Evolutionary conservation across 495 filamentous ascomycete genomes (phyloP).

Genomic region (Penicillium paradoxum): DNA sequence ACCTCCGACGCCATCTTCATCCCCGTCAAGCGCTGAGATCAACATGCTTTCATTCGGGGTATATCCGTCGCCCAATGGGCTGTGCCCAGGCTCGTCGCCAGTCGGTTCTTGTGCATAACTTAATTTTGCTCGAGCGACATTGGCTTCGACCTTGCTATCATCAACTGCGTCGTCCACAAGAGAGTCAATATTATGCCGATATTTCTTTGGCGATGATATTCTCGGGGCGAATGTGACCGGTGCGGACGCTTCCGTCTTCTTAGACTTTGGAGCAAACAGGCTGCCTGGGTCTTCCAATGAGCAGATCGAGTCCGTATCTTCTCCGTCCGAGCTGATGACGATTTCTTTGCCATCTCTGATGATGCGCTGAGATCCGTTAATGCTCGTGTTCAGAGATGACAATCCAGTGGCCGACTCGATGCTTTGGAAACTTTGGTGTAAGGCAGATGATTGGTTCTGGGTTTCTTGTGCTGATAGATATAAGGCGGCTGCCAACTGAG

Average conservation of each 20-base stretch:
- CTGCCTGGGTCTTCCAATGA: constrained; percentile 43
- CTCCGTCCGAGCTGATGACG: constrained; percentile 68
- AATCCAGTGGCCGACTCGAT: constrained; percentile 7
- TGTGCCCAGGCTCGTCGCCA: background rate
- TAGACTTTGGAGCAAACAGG: constrained; percentile 27
- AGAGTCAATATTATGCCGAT: constrained; percentile 62
- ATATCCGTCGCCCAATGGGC: background rate
- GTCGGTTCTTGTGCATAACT: constrained; percentile 25
- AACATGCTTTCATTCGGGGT: constrained; percentile 41
- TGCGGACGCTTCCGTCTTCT: constrained; percentile 10
- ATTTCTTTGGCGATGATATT: constrained; percentile 42
- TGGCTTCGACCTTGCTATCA: constrained; percentile 54
- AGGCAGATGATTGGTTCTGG: background rate
- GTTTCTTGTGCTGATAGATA: constrained; percentile 6
- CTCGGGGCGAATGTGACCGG: constrained; percentile 7
- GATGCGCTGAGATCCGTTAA: constrained; percentile 36
- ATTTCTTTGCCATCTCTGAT: constrained; percentile 45
- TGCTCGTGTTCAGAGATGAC: constrained; percentile 21
- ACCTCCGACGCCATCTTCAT: constrained; percentile 47
- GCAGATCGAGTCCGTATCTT: constrained; percentile 55
- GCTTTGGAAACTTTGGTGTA: constrained; percentile 18
- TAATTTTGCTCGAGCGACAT: constrained; percentile 49
- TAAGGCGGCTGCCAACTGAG: constrained; percentile 17
- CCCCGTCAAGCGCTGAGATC: constrained; percentile 43
- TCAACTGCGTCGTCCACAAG: constrained; percentile 56